Percentiles rank a stretch among this genome's conserved stretches.
phyloP scores from a whole-genome alignment of 2,329 filamentous ascomycete genomes.

The Arthrobotrys megalospora region DNA sequence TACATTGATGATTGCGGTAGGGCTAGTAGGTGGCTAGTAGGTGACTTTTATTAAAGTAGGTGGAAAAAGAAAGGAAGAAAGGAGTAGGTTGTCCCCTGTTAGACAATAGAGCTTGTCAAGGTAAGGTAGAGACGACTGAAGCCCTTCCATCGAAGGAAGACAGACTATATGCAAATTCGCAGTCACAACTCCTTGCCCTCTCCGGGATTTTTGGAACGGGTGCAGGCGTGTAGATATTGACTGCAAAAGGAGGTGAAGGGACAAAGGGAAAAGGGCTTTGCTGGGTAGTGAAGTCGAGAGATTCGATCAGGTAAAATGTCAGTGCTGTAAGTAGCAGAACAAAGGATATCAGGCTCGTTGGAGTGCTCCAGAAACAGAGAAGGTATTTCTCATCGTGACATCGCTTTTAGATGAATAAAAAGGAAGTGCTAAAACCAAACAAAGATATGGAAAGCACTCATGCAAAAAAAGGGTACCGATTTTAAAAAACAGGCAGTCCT shows the following conservation, averaged over 20 bases:
- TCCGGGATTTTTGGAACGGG: conserved; percentile 2
- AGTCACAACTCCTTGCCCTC: conserved; percentile 55
- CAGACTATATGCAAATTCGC: conserved; percentile 33
- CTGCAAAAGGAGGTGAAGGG: conserved; percentile 29
- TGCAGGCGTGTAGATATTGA: conserved; percentile 38
- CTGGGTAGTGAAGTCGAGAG: conserved; percentile 21
- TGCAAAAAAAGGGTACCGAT: conserved; percentile 42
- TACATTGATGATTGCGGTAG: conserved; percentile 36
- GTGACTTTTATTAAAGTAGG: conserved; percentile 50
- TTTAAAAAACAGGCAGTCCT: conserved; percentile 42
- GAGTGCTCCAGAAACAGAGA: conserved; percentile 25
- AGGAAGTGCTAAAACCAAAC: conserved; percentile 39
- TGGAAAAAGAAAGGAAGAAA: conserved; percentile 31
- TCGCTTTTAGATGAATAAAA: conserved; percentile 48
- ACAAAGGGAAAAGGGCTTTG: conserved; percentile 39
- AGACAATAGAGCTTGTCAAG: conserved; percentile 45
- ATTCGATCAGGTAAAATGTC: conserved; percentile 28
- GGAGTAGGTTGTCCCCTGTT: conserved; percentile 36
- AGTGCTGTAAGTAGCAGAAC: conserved; percentile 19
- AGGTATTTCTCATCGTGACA: conserved; percentile 43
- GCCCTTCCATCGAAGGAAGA: conserved; percentile 19
- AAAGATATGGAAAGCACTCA: conserved; percentile 45
- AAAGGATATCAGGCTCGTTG: conserved; percentile 55
- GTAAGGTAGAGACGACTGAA: conserved; percentile 29
- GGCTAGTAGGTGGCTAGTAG: conserved; percentile 53